Conservation (phyloP, 2,329 filamentous ascomycete genomes). For the Sordariomycetes sp. region DNA sequence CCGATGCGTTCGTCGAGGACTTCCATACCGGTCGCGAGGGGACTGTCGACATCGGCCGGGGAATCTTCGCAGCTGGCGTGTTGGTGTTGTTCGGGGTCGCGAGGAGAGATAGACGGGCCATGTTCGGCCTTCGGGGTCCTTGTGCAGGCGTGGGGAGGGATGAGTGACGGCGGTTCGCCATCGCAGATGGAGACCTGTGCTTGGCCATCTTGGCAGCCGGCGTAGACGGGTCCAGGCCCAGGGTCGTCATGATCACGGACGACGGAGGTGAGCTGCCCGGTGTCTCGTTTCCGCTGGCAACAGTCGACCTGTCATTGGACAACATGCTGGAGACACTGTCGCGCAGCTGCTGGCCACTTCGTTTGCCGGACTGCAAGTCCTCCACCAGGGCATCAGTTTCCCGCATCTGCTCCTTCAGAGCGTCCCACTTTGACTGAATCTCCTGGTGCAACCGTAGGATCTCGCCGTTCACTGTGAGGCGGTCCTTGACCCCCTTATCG, state of each 20-base stretch:
- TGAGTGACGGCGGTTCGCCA: constrained; percentile 32
- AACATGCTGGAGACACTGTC: constrained; percentile 91
- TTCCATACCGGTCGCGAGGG: constrained; percentile 65
- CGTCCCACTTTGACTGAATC: constrained; percentile 72
- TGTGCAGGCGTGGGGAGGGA: constrained; percentile 33
- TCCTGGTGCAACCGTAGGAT: constrained; percentile 79
- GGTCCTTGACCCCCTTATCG: constrained; percentile 87
- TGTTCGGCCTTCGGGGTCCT: constrained; percentile 26
- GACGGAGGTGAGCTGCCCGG: constrained; percentile 57
- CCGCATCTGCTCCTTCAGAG: constrained; percentile 63
- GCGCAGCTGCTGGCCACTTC: constrained; percentile 60
- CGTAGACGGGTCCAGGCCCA: constrained; percentile 38
- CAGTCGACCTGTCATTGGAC: constrained; percentile 66
- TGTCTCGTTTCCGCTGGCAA: constrained; percentile 59
- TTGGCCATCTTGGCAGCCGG: constrained; percentile 30
- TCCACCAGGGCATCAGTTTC: constrained; percentile 69
- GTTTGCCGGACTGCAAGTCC: constrained; percentile 53
- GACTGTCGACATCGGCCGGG: constrained; percentile 33
- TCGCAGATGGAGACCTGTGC: constrained; percentile 34
- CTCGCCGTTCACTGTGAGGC: constrained; percentile 94
- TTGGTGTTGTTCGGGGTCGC: constrained; percentile 40
- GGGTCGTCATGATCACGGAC: constrained; percentile 47
- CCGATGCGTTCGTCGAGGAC: constrained; percentile 49
- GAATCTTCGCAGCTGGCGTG: constrained; percentile 23
- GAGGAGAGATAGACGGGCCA: constrained; percentile 34